Conservation (phyloP, 2,329 filamentous ascomycete genomes). For the Penicillium polonicum region DNA sequence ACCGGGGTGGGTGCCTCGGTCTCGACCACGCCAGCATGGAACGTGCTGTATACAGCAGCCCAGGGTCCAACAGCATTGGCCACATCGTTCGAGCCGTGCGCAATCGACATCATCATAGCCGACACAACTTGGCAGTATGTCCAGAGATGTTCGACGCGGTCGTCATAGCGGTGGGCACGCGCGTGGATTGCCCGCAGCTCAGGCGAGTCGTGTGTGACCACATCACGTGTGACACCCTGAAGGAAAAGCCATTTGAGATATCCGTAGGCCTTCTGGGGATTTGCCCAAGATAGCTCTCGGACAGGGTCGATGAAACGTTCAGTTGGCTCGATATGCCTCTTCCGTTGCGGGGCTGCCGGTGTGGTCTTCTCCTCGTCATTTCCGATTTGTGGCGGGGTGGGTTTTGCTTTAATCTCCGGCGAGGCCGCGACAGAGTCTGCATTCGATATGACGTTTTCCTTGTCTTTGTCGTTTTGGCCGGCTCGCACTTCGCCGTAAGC, state of each 20-base stretch:
- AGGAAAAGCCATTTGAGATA: constrained; percentile 47
- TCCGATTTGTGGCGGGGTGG: constrained; percentile 3
- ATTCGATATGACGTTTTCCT: constrained; percentile 2
- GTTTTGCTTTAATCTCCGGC: constrained; percentile 6
- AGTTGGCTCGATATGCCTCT: constrained; percentile 20
- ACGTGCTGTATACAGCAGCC: constrained; percentile 34
- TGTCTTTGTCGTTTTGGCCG: constrained; percentile 10
- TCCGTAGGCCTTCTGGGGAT: constrained; percentile 32
- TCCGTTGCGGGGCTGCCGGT: constrained; percentile 21
- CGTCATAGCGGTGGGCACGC: constrained; percentile 47
- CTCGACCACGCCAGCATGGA: constrained; percentile 30
- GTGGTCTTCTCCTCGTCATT: constrained; percentile 15
- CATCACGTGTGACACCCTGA: constrained; percentile 45
- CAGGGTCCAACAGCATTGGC: constrained; percentile 46
- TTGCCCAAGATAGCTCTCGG: constrained; percentile 9
- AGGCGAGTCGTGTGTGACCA: constrained; percentile 41
- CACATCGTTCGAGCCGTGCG: constrained; percentile 48
- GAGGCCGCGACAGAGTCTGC: constrained; percentile 9
- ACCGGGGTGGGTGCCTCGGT: constrained; percentile 36
- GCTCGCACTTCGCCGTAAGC: constrained; percentile 24
- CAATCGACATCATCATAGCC: constrained; percentile 45
- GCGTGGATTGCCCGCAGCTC: constrained; percentile 40
- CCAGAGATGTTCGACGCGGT: constrained; percentile 50
- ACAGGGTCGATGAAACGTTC: constrained; percentile 29
- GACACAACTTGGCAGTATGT: constrained; percentile 45